phyloP scores from a whole-genome alignment of 768 basidiomycete genomes.

The Rhizopogon sp. region DNA sequence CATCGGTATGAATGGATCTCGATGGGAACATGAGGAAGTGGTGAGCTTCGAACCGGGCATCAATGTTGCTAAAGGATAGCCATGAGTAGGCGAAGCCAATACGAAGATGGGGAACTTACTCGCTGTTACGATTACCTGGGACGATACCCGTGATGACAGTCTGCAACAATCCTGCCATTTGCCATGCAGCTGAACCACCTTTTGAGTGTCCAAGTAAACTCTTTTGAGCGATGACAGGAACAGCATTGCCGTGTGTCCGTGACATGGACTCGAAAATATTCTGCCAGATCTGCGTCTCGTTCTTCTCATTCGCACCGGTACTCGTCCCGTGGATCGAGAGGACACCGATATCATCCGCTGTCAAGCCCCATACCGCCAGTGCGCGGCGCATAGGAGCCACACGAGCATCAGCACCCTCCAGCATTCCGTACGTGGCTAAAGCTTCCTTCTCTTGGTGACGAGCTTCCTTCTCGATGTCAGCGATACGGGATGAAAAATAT shows the following conservation, averaged over 20 bases:
- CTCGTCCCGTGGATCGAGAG: slow-evolving; percentile 89
- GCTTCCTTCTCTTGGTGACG: slow-evolving; percentile 89
- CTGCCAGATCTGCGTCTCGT: slow-evolving; percentile 97
- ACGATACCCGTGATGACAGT: slow-evolving; percentile 80
- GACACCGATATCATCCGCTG: slow-evolving; percentile 87
- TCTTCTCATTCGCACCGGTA: slow-evolving; percentile 90
- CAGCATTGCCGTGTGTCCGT: slow-evolving; percentile 92
- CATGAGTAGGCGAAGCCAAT: neutral
- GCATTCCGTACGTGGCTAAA: slow-evolving; percentile 92
- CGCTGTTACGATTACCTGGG: slow-evolving; percentile 94
- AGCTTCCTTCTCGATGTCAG: slow-evolving; percentile 88
- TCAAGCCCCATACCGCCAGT: slow-evolving; percentile 94
- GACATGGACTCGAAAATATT: slow-evolving; percentile 85
- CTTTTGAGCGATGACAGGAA: slow-evolving; percentile 97
- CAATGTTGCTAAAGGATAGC: slow-evolving; percentile 66
- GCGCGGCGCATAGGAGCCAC: slow-evolving; percentile 92
- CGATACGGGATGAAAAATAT: slow-evolving; percentile 72
- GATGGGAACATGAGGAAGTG: slow-evolving; percentile 96
- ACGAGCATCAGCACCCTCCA: slow-evolving; percentile 79
- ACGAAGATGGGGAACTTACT: slow-evolving; percentile 51
- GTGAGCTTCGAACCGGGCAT: slow-evolving; percentile 86
- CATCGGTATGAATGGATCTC: slow-evolving; percentile 91
- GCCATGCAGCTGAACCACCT: slow-evolving; percentile 99
- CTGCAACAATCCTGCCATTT: slow-evolving; percentile 89
- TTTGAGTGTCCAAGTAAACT: slow-evolving; percentile 96